Evolutionary conservation across 176 grass and related monocot species (phyloP), one percentile per base, ranked within the genome.

Genomic region (Avena insularis): DNA sequence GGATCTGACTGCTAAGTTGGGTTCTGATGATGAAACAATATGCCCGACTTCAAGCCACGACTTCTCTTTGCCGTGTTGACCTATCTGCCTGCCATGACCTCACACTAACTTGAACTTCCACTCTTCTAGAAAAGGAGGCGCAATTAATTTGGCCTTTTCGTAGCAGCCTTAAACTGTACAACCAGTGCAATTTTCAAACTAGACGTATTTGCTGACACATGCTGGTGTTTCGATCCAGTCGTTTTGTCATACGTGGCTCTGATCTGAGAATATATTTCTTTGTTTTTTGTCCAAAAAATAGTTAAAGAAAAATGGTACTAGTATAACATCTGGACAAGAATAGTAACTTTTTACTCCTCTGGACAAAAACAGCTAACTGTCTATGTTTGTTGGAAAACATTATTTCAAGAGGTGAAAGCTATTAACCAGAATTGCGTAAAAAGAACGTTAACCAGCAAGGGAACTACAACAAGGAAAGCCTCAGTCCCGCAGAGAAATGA

Each of bases 61-160:
- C 85, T 10, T 77, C 4, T 80, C 68, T 36, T 4, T 68, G 50
- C 38, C 77, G 77, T 91, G 77, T 91, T 76, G 85, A 91, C 68
- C 27, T 6, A 36, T 88, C 57, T 77, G 33, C 12, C 31, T 60
- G 35, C 5, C 72, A 67, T 53, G 81, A 84, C 68, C 68, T 81
- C 58, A 84, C 78, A 69, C 61, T 20, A 50, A 16, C 63, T 66
- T 33, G 27, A 62, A 31, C n/a, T 53, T 75, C 47, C 47, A 75
- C 21, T 5, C 88, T 64, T 89, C 82, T 25, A 77, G 38, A 59
- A 51, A 13, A 69, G 48, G 56, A 6, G 13, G 13, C n/a, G 20
- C 56, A 33, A 9, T 81, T 23, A 47, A 20, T 77, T 21, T 54
- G 59, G 15, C 2, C 2, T 58, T 57, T 13, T 36, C 13, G 23